Evolutionary conservation across 176 grass and related monocot species (phyloP), one percentile per base, ranked within the genome.

Genomic region (Carex pumila): DNA sequence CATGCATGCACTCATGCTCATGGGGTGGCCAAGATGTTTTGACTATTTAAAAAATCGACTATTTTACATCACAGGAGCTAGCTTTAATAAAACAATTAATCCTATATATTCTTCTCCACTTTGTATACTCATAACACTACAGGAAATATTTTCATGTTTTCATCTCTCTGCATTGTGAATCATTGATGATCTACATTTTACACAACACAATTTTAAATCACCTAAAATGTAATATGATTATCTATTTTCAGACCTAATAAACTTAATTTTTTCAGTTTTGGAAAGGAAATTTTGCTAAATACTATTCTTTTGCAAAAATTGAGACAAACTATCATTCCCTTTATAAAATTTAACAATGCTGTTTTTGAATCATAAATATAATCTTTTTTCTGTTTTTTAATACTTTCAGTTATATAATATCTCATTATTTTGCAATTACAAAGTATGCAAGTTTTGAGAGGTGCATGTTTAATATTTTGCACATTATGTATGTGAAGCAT

Each of bases 1-100:
- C 81, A 83, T 65, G 81, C 81, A 34, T 34, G 32, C 32, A 34
- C n/a, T n/a, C n/a, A 83, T 83, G 80, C 80, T 66, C 37, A 82
- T 82, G 81, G 62, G 81, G 45, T 68, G 62, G 62, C 81, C 61
- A 83, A 69, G 68, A 83, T 45, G 62, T 83, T 57, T 83, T 83
- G 43, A 69, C 62, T 83, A 83, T 83, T 83, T 50, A 53, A 82
- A 82, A 32, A 81, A 55, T 36, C n/a, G n/a, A n/a, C n/a, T 65
- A 49, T 65, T 29, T 45, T 65, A 25, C 9, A 81, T 47, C 30
- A 52, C 45, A 66, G 45, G 58, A 25, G 25, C 25, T 25, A 68
- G 81, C 61, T 53, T 83, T 83, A 52, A 9, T 66, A 10, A 65
- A 45, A 83, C 21, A 69, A 66, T 29, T 25, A 25, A 25, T 25